Percentiles rank a stretch among this genome's conserved stretches.
These are phyloP conservation scores for Penicillium brasilianum DNA, from an alignment of 2,329 filamentous ascomycete genomes.

Conservation along the genomic window DNA sequence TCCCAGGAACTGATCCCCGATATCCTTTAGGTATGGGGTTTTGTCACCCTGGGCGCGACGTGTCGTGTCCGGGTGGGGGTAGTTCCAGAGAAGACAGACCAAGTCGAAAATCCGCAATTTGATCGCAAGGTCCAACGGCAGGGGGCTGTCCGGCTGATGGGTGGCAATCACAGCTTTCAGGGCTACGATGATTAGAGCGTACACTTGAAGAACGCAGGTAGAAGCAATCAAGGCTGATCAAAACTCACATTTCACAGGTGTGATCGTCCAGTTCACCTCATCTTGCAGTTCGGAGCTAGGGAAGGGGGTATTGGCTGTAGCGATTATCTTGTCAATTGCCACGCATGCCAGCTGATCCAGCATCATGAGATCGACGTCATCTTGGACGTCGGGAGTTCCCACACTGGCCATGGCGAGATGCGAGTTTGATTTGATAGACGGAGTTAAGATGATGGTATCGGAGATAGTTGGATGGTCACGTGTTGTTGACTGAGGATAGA, in stretches of 20 bases:
- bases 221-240: neutral
- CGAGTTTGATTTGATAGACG: neutral
- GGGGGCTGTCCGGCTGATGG: conserved; percentile 41
- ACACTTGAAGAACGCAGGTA: neutral
- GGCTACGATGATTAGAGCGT: conserved; percentile 33
- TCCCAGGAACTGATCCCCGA: conserved; percentile 56
- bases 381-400: conserved; percentile 38
- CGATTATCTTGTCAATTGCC: conserved; percentile 51
- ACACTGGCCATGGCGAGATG: neutral
- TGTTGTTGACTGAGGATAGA: too few species aligned
- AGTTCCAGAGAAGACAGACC: conserved; percentile 50
- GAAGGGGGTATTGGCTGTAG: conserved; percentile 29
- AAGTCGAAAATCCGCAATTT: conserved; percentile 57
- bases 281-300: conserved; percentile 11
- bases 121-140: conserved; percentile 50
- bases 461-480: neutral
- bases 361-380: conserved; percentile 60
- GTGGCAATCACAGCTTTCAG: conserved; percentile 51
- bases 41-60: conserved; percentile 6
- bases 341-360: conserved; percentile 61
- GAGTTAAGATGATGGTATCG: neutral
- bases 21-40: conserved; percentile 43
- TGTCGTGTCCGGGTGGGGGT: conserved; percentile 27
- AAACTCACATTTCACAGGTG: conserved; percentile 37
- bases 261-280: conserved; percentile 31